Evolutionary conservation across 768 basidiomycete species (phyloP).

Genomic region (Hericium alpestre): DNA sequence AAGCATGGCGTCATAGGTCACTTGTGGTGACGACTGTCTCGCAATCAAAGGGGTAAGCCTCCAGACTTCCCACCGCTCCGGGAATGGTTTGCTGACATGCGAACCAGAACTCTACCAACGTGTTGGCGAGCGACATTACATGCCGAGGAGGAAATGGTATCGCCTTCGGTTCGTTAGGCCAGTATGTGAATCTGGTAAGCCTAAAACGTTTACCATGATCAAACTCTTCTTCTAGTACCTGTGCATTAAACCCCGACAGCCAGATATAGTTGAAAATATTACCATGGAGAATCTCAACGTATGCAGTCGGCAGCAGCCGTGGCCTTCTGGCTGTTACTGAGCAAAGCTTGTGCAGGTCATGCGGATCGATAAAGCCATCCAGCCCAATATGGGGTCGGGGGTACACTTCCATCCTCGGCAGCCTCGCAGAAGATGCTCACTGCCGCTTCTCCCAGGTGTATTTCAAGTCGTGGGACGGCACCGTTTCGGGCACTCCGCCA

Average conservation of each 20-base stretch:
- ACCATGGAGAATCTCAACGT: conserved; percentile 38
- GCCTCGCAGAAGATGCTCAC: not conserved
- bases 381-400: conserved; percentile 47
- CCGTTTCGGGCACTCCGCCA: conserved; percentile 40
- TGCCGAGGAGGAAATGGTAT: conserved; percentile 53
- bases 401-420: conserved; percentile 19
- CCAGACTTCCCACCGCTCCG: conserved; percentile 12
- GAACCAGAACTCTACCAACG: conserved; percentile 42
- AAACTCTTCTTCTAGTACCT: not conserved
- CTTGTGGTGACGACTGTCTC: conserved; percentile 55
- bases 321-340: no score
- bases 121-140: conserved; percentile 36
- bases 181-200: conserved; percentile 26
- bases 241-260: conserved; percentile 20
- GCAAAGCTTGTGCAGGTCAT: conserved; percentile 25
- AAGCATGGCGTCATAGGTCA: conserved; percentile 22
- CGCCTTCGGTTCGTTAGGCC: conserved; percentile 49
- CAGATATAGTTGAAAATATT: conserved; percentile 45
- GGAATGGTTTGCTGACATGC: not conserved
- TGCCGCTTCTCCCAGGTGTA: conserved; percentile 29
- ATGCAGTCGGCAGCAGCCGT: not conserved
- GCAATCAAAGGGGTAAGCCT: conserved; percentile 45
- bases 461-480: conserved; percentile 47
- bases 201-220: not conserved
- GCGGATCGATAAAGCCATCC: conserved; percentile 35